Evolutionary conservation across 108 stramenopile genomes (phyloP), one percentile per base, ranked within the genome.

Genomic region (Nitzschia putrida): DNA sequence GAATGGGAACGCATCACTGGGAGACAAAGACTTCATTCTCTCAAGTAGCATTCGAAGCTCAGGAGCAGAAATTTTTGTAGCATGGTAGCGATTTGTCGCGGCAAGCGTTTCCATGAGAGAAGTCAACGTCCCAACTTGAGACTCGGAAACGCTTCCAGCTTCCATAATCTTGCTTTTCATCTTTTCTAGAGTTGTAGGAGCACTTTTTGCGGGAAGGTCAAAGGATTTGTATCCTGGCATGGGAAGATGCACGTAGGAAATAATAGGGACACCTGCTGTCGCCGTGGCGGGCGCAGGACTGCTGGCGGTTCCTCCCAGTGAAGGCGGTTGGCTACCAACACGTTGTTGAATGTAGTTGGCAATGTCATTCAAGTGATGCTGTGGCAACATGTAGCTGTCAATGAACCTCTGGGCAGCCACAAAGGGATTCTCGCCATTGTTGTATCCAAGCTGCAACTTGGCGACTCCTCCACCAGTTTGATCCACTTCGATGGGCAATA

Each of bases 381-480:
- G 98, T 50, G 92, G 88, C 41, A 98, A 66, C 80, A 87, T 64
- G 77, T 98, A 77, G 44, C 80, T 81, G 82, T 98, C 98, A 74
- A 98, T 97, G 78, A 98, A 98, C 26, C 80, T 61, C 68, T 98
- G 98, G 21, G 98, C 96, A 9, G 90, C 88, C 8, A 94, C 90
- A 67, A 97, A 98, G 7, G 95, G 95, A 88, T 98, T 98, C 64
- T 98, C 96, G 8, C 96, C 96, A 78, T 88, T 95, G 75, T 98
- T 98, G 80, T 98, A 97, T 11, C 96, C 97, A 59, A 98, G 90
- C 57, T 90, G 78, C 23, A 97, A 67, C 34, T 80, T 96, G 34
- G 76, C 80, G 0, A 97, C 91, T 16, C 88, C 90, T 9, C 97
- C 97, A 14, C 77, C 86, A 10, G 89, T 71, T 34, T 82, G 80